Evolutionary conservation across 148 eudicot species (phyloP), one percentile per base, ranked within the genome.

Genomic region (Spergularia bocconei): DNA sequence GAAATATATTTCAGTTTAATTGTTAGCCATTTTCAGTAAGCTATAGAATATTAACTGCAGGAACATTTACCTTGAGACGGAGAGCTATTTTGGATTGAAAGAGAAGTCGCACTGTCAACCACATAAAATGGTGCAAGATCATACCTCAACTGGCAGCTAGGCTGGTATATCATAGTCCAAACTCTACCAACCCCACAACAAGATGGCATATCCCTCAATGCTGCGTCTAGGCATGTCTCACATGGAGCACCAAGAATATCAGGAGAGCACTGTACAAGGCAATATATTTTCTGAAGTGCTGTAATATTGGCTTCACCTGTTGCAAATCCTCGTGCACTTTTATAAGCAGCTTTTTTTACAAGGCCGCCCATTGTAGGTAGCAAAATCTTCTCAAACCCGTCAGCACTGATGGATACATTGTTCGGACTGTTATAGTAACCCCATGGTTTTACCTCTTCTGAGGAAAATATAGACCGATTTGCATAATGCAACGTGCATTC

Each of bases 221-320:
- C 63, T 0, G 71, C 64, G 21, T 38, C 15, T 41, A 67, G 51
- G 72, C 78, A 75, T 41, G 55, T 66, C 62, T 75, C 78, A 67
- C 78, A 75, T 2, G 15, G 71, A 13, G 20, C 47, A 2, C 72
- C 78, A 6, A 75, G 21, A 66, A 75, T 66, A 67, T 67, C 78
- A 13, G 78, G 72, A 14, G 78, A 65, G 64, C 78, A 75, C 44
- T 75, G 78, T 55, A 47, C 78, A 39, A 55, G 64, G 11, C 61
- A 17, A 64, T 75, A 67, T 11, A 66, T 53, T 4, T 38, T 55
- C 4, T 56, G 62, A 29, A 25, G 48, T 13, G 19, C 2, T 13
- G 64, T 17, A 2, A 51, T 7, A 33, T 56, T 41, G 14, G 15
- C 71, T 65, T 53, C 41, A 5, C 63, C 78, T n/a, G 13, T 16